Evolutionary conservation across 352 stramenopile species (phyloP).

Genomic region (Phytophthora hibernalis): DNA sequence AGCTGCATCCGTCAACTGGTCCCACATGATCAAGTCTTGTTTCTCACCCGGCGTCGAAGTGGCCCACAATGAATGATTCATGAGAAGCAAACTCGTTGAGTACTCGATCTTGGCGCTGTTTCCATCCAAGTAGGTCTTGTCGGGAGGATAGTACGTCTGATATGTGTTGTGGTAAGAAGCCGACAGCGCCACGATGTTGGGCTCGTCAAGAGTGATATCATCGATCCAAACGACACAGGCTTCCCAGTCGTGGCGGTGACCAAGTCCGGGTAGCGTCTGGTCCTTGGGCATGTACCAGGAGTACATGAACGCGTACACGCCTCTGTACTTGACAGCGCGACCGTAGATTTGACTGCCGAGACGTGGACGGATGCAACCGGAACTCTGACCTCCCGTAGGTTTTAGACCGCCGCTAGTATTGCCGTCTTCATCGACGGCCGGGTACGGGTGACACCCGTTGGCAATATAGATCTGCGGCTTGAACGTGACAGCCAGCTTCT

Average conservation of each 20-base stretch:
- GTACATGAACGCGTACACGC: conserved; percentile 43
- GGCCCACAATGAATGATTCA: conserved; percentile 13
- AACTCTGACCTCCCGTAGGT: conserved; percentile 26
- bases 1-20: too few relatives aligned
- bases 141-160: conserved; percentile 10
- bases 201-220: conserved; percentile 9
- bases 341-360: conserved; percentile 37
- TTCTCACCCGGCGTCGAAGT: conserved; percentile 19
- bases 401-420: conserved; percentile 37
- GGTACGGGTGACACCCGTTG: conserved; percentile 20
- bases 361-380: conserved; percentile 31
- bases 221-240: conserved; percentile 50
- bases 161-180: conserved; percentile 21
- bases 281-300: conserved; percentile 64
- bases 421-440: conserved; percentile 23
- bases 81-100: conserved; percentile 17
- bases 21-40: conserved; percentile 22
- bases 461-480: conserved; percentile 20
- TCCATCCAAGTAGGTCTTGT: conserved; percentile 15
- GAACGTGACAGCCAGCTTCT: conserved; percentile 9
- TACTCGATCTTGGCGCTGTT: conserved; percentile 25
- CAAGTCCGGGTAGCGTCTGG: conserved; percentile 24
- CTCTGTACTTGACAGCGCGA: conserved; percentile 30
- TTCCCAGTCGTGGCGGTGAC: conserved; percentile 55
- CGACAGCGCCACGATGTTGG: conserved; percentile 18